Base-by-base conservation (phyloP, 73 alveolate species). In the Paramecium bursaria region DNA sequence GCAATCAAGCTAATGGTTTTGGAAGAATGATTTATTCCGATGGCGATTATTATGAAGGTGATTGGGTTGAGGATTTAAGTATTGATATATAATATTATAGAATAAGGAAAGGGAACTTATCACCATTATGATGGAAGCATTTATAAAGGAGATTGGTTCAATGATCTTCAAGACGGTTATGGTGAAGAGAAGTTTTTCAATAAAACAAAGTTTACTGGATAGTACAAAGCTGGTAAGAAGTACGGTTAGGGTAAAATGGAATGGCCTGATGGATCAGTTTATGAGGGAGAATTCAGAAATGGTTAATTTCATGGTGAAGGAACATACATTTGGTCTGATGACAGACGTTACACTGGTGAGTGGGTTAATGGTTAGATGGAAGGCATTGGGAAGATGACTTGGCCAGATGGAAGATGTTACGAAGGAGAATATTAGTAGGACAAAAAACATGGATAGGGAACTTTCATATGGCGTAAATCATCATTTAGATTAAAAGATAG, bases 341-440 rank as follows among this genome's bases (percentile, higher is more conserved):
- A 93, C 9, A 91, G 90, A 33, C 73, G 82, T 13, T 86, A 86
- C 35, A 60, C 50, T 22, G 92, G 92, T 13, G 87, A 86, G 35
- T 86, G 85, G 74, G 35, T 42, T n/a, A 51, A 51, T 22, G 88
- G 90, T 7, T 51, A 27, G 4, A 86, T 85, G 91, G 92, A 86
- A 51, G 92, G 92, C 0, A 21, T 11, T 22, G 92, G 92, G 17
- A 75, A 85, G 19, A 88, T 92, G 82, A 74, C 55, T 26, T 92
- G 97, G 96, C 92, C 95, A 47, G 98, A 93, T 80, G 95, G 93
- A 26, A 93, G 92, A 75, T 86, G 25, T 47, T 92, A 90, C 55
- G 73, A 86, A 53, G 95, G 95, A 30, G 95, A 90, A 79, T 86
- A 74, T 87, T 67, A 79, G 33, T 82, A 90, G 15, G 95, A 93